phyloP scores from a whole-genome alignment of 768 basidiomycete species.

The Mycena venus region DNA sequence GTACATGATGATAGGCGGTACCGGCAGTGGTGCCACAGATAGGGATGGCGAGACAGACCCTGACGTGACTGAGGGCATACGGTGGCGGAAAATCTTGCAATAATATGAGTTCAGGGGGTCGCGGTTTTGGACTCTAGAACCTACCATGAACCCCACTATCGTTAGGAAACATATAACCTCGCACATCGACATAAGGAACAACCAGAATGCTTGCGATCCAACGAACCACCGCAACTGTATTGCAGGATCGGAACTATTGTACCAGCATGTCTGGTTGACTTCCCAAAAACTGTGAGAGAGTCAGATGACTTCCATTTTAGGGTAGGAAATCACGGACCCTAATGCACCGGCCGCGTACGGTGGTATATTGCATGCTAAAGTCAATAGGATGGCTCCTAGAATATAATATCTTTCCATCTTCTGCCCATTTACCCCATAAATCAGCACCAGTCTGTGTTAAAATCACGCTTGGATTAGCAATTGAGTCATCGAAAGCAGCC shows the following conservation, averaged over 20 bases:
- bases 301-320: background rate
- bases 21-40: background rate
- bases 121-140: background rate
- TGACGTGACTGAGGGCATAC: background rate
- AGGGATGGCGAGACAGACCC: background rate
- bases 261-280: conserved; percentile 16
- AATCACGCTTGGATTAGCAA: background rate
- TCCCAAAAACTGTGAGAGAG: background rate
- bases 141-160: too few species aligned
- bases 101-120: background rate
- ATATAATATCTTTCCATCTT: conserved; percentile 28
- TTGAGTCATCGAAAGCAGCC: too few species aligned
- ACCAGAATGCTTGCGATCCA: conserved; percentile 7
- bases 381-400: background rate
- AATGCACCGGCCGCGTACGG: conserved; percentile 16
- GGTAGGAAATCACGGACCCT: background rate
- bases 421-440: conserved; percentile 11
- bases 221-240: conserved; percentile 16
- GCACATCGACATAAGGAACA: conserved; percentile 6
- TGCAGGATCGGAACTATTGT: background rate
- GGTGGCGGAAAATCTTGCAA: background rate
- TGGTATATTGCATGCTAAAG: background rate
- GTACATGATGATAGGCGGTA: background rate
- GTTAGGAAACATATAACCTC: conserved; percentile 9
- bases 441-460: conserved; percentile 7